A percentile compares a stretch with the other conserved stretches of the same genome.
Evolutionary conservation across 257 asterid genomes (phyloP).

Genomic region (Solanum paucissectum): DNA sequence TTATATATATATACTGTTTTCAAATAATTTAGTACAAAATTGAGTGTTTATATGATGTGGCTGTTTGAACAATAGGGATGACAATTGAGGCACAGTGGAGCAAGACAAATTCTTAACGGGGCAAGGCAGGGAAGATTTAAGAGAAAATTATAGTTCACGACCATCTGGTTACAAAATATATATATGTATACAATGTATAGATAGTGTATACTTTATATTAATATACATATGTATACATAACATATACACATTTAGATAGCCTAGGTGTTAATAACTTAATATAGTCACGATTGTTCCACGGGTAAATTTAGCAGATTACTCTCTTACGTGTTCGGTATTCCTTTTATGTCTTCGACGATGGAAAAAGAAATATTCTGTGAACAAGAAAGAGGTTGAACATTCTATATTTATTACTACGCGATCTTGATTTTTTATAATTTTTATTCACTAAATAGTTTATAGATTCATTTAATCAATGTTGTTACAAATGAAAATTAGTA

Average conservation of each 20-base stretch:
- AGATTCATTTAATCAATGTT: background rate
- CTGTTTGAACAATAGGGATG: background rate
- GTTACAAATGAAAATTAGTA: background rate
- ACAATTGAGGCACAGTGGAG: background rate
- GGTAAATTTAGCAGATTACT: background rate
- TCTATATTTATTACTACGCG: background rate
- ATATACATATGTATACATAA: background rate
- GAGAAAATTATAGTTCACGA: background rate
- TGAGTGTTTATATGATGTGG: background rate
- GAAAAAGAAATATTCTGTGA: background rate
- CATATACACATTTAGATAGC: background rate
- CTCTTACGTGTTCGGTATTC: background rate
- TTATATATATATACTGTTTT: background rate
- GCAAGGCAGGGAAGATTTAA: background rate
- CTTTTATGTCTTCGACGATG: background rate
- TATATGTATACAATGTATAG: background rate
- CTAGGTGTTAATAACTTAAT: too few relatives aligned
- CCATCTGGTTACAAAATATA: background rate
- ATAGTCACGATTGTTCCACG: background rate
- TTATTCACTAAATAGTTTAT: background rate
- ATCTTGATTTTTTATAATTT: background rate
- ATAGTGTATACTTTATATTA: background rate
- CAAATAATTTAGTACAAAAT: background rate
- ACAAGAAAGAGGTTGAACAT: background rate
- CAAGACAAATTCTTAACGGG: background rate